These are phyloP conservation scores for Nissolia schottii DNA, from an alignment of 306 rosid genomes.

Conservation along the genomic window DNA sequence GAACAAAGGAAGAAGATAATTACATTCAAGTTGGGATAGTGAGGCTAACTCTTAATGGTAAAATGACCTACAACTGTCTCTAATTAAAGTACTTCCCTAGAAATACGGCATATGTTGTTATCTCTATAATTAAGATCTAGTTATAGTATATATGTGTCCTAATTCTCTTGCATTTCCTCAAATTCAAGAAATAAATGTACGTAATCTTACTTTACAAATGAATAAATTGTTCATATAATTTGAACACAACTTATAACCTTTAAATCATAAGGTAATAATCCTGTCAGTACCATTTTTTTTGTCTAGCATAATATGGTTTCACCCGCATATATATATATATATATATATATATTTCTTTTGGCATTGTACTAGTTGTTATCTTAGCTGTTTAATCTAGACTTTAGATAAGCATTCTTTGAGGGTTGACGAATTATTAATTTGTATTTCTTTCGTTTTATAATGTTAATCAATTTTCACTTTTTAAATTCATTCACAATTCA, in stretches of 20 bases:
- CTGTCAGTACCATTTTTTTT: too few species aligned
- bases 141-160: neutral
- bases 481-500: too few species aligned
- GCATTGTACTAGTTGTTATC: neutral
- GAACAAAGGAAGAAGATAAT: neutral
- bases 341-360: neutral
- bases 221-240: too few species aligned
- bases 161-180: neutral
- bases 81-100: slow-evolving; percentile 1
- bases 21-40: neutral
- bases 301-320: neutral
- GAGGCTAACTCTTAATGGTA: slow-evolving; percentile 2
- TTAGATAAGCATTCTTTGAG: neutral
- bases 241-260: too few species aligned
- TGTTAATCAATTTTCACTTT: too few species aligned
- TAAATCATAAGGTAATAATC: too few species aligned
- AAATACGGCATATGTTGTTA: neutral
- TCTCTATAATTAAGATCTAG: neutral
- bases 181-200: too few species aligned
- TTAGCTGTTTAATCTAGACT: neutral
- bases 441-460: too few species aligned
- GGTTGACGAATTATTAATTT: neutral
- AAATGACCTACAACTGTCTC: neutral
- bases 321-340: too few species aligned
- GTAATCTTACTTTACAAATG: too few species aligned